phyloP scores from a whole-genome alignment of 129 eudicot genomes.

The Flaveria sonorensis region DNA sequence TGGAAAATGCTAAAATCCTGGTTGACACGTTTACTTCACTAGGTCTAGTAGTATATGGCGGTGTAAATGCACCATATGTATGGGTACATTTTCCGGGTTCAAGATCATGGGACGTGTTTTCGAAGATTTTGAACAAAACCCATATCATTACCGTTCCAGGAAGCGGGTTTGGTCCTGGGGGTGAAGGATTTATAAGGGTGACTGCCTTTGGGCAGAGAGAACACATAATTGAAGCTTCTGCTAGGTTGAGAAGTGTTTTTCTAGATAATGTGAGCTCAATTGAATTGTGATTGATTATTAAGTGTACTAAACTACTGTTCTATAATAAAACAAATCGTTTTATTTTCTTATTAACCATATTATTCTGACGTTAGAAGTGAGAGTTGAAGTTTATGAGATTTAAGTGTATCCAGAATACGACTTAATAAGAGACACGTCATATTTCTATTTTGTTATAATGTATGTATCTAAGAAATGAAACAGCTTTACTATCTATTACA shows the following conservation, averaged over 20 bases:
- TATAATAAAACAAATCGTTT: no score
- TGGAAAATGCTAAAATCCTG: slow-evolving; percentile 75
- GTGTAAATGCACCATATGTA: slow-evolving; percentile 85
- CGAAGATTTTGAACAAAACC: slow-evolving; percentile 68
- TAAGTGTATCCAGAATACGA: no score
- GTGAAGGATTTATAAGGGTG: slow-evolving; percentile 80
- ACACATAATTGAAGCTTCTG: slow-evolving; percentile 63
- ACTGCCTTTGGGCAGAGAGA: slow-evolving; percentile 78
- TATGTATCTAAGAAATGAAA: no score
- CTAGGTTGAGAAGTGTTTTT: slow-evolving; percentile 47
- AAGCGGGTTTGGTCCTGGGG: slow-evolving; percentile 88
- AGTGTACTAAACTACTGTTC: no score
- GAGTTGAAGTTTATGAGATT: no score
- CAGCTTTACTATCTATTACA: no score
- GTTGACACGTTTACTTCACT: slow-evolving; percentile 61
- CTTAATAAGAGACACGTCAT: no score
- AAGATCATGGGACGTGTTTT: slow-evolving; percentile 80
- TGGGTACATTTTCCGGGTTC: slow-evolving; percentile 96
- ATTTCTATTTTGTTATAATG: no score
- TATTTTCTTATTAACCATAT: no score
- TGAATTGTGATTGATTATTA: background rate
- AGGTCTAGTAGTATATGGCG: slow-evolving; percentile 76
- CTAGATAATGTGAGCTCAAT: background rate
- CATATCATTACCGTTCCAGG: slow-evolving; percentile 88
- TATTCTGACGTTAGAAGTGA: no score